Percentiles rank a stretch among this genome's conserved stretches.
Evolutionary conservation across 2,329 filamentous ascomycete species (phyloP).

Genomic region (Raffaelea deltoideospora): DNA sequence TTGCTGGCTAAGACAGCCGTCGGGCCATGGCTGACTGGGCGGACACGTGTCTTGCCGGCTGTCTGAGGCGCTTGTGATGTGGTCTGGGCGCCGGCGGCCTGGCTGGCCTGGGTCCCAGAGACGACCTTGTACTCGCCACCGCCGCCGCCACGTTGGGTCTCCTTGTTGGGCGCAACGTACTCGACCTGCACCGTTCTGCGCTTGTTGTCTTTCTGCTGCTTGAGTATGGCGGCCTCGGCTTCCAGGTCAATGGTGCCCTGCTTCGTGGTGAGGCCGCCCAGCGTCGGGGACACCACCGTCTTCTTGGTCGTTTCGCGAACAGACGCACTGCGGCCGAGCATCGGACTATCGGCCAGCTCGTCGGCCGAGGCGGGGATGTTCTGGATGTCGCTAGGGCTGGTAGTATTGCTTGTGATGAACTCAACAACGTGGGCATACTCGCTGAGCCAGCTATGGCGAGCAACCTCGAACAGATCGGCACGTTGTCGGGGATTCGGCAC

Average conservation of each 20-base stretch:
- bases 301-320: slow-evolving; percentile 78
- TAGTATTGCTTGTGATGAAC: slow-evolving; percentile 92
- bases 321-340: slow-evolving; percentile 73
- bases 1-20: slow-evolving; percentile 23
- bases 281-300: slow-evolving; percentile 27
- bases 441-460: slow-evolving; percentile 92
- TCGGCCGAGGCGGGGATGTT: slow-evolving; percentile 54
- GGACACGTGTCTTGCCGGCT: slow-evolving; percentile 26
- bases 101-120: slow-evolving; percentile 10
- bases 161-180: slow-evolving; percentile 82
- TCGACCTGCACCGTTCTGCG: slow-evolving; percentile 92
- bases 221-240: slow-evolving; percentile 36
- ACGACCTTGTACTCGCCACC: slow-evolving; percentile 6
- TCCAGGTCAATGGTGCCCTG: slow-evolving; percentile 60
- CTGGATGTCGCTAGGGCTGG: slow-evolving; percentile 70
- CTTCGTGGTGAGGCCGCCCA: slow-evolving; percentile 55
- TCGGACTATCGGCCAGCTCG: slow-evolving; percentile 39
- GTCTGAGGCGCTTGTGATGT: no score
- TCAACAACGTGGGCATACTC: slow-evolving; percentile 95
- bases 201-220: slow-evolving; percentile 72
- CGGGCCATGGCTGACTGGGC: slow-evolving; percentile 39
- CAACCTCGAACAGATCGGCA: slow-evolving; percentile 93
- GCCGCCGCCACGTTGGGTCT: slow-evolving; percentile 62
- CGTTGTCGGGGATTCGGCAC: slow-evolving; percentile 90
- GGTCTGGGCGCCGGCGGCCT: not conserved